Conservation (phyloP, 306 rosid species). For the Alnus rubra region DNA sequence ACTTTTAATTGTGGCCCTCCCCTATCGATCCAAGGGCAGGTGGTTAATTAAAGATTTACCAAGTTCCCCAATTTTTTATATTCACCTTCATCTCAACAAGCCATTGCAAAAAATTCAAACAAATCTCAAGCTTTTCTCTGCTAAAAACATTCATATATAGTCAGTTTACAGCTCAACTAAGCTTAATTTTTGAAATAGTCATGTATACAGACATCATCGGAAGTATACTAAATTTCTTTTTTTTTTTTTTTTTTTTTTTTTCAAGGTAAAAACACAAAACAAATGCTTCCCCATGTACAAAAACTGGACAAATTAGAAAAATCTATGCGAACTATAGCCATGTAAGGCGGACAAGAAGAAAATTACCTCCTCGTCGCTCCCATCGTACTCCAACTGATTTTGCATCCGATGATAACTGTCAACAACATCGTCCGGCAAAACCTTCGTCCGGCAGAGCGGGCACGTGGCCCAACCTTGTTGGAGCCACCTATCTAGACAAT, state of each 20-base stretch:
- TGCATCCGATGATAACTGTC: constrained; percentile 51
- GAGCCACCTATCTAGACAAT: constrained; percentile 84
- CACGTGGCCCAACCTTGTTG: constrained; percentile 73
- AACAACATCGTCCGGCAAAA: constrained; percentile 69
- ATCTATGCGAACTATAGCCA: constrained; percentile 53
- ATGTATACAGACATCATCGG: not conserved
- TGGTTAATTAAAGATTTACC: not conserved
- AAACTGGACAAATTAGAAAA: constrained; percentile 30
- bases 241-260: not conserved
- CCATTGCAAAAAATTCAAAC: not conserved
- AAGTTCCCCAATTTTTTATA: not conserved
- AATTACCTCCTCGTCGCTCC: constrained; percentile 54
- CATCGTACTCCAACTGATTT: constrained; percentile 59
- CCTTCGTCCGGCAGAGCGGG: constrained; percentile 81
- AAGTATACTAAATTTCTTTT: not conserved
- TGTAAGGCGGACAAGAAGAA: constrained; percentile 61
- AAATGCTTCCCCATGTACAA: not conserved
- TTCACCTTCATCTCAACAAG: not conserved
- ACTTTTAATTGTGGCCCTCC: not conserved
- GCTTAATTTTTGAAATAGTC: not conserved
- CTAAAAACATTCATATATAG: not conserved
- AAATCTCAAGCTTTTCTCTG: not conserved
- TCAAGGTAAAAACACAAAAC: not conserved
- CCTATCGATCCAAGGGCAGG: not conserved
- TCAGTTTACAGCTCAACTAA: not conserved